Evolutionary conservation across 129 eudicot species (phyloP).

Genomic region (Oenanthe sinensis): DNA sequence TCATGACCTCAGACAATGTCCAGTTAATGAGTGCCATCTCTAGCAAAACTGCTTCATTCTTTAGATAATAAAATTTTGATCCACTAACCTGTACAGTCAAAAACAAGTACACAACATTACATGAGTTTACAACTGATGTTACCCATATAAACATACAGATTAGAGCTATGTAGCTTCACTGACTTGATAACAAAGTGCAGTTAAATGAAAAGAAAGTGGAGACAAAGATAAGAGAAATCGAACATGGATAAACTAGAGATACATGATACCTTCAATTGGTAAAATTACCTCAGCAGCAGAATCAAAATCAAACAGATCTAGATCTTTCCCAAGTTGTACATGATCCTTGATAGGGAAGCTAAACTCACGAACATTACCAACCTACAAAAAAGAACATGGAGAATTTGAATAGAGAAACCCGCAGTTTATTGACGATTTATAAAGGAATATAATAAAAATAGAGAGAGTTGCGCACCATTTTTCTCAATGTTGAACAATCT

Average conservation of each 20-base stretch:
- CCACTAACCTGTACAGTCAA: slow-evolving; percentile 68
- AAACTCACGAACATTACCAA: slow-evolving; percentile 57
- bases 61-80: slow-evolving; percentile 84
- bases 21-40: slow-evolving; percentile 88
- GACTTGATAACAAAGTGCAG: neutral
- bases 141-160: neutral
- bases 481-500: slow-evolving; percentile 61
- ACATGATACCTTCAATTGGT: slow-evolving; percentile 12
- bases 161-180: neutral
- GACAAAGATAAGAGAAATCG: neutral
- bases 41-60: slow-evolving; percentile 86
- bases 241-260: neutral
- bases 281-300: slow-evolving; percentile 87
- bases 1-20: slow-evolving; percentile 86
- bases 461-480: slow-evolving; percentile 32
- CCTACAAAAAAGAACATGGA: slow-evolving; percentile 30
- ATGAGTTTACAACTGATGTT: neutral
- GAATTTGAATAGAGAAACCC: neutral
- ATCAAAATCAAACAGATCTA: slow-evolving; percentile 86
- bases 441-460: neutral
- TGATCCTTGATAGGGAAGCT: slow-evolving; percentile 72
- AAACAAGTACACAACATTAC: slow-evolving; percentile 2
- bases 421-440: neutral
- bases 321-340: slow-evolving; percentile 80
- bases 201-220: neutral